Conservation (phyloP, 2,329 filamentous ascomycete species). For the Pseudopyrenochaeta lycopersici region DNA sequence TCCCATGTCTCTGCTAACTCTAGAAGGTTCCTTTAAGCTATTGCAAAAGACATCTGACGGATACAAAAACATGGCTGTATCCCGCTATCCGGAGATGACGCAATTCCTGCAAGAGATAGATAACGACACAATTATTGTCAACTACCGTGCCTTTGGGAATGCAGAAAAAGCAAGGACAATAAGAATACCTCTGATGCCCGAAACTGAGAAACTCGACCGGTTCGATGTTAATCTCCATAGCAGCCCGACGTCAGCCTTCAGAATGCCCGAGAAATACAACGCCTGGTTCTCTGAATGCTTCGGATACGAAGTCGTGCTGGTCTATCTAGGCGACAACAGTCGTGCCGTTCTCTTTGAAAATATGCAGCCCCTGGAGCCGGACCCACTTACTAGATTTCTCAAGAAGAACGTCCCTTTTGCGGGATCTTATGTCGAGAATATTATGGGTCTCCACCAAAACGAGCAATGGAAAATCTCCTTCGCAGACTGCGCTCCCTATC, state of each 20-base stretch:
- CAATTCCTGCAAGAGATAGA: conserved; percentile 53
- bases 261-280: conserved; percentile 54
- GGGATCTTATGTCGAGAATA: conserved; percentile 10
- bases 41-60: conserved; percentile 49
- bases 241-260: conserved; percentile 53
- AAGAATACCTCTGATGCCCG: conserved; percentile 52
- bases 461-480: conserved; percentile 65
- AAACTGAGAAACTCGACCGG: conserved; percentile 43
- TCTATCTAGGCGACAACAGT: conserved; percentile 54
- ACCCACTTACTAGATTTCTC: conserved; percentile 23
- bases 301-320: conserved; percentile 53
- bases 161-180: conserved; percentile 37
- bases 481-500: conserved; percentile 77
- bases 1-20: not conserved
- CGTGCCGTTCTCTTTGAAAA: conserved; percentile 52
- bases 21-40: conserved; percentile 49
- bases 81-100: conserved; percentile 50
- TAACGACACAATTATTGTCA: conserved; percentile 48
- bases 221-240: conserved; percentile 56
- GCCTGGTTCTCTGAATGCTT: conserved; percentile 57
- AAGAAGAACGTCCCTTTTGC: conserved; percentile 23
- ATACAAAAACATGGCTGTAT: conserved; percentile 55
- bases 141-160: conserved; percentile 48
- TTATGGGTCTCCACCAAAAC: conserved; percentile 46
- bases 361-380: conserved; percentile 27